These are phyloP conservation scores for Purshia tridentata DNA, from an alignment of 306 rosid species.

Conservation along the genomic window DNA sequence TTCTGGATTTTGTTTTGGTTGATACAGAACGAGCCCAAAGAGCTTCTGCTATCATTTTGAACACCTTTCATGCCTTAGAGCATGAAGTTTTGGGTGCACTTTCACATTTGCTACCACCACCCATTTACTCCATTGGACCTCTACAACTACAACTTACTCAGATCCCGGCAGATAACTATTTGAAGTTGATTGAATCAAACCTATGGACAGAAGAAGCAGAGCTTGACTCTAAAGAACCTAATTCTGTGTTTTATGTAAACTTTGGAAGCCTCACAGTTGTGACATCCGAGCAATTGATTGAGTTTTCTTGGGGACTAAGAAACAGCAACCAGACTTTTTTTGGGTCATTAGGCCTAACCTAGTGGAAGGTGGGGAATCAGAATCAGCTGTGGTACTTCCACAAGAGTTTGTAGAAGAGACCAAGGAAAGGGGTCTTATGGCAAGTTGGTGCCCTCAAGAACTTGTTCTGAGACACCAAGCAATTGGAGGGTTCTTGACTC, in stretches of 20 bases:
- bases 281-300: conserved; percentile 44
- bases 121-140: conserved; percentile 53
- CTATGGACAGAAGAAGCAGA: conserved; percentile 62
- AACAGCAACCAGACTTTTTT: conserved; percentile 39
- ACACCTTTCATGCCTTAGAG: conserved; percentile 54
- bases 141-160: conserved; percentile 28
- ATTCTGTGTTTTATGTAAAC: conserved; percentile 56
- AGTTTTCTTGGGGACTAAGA: conserved; percentile 71
- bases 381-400: conserved; percentile 29
- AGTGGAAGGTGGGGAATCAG: conserved; percentile 31
- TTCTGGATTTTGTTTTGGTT: conserved; percentile 19
- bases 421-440: too few species aligned
- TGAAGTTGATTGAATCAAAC: conserved; percentile 38
- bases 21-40: conserved; percentile 2
- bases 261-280: conserved; percentile 63
- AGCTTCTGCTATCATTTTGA: conserved; percentile 51
- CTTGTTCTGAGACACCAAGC: conserved; percentile 48
- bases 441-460: conserved; percentile 62
- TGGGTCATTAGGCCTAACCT: conserved; percentile 61
- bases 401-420: conserved; percentile 32
- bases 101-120: conserved; percentile 42
- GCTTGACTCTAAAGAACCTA: conserved; percentile 40
- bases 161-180: not conserved
- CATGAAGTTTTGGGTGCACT: conserved; percentile 33
- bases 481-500: conserved; percentile 57